Conservation (phyloP, 2,329 filamentous ascomycete species). For the Orbilia ellipsospora region DNA sequence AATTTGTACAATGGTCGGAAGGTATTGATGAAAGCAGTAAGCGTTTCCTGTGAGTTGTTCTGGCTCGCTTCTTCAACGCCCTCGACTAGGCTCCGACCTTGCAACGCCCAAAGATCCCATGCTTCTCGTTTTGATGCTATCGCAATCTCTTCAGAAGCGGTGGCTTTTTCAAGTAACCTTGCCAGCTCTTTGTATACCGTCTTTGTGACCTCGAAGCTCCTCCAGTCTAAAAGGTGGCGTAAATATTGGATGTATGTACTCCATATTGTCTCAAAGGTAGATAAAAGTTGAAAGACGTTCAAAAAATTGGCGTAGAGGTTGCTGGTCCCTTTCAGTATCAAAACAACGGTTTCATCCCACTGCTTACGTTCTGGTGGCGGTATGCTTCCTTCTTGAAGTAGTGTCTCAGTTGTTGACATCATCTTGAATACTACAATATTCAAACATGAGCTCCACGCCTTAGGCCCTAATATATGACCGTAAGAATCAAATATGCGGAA, state of each 20-base stretch:
- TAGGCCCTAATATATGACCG: constrained; percentile 79
- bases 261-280: constrained; percentile 79
- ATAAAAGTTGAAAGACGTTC: constrained; percentile 74
- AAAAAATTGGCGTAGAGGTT: constrained; percentile 81
- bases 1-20: constrained; percentile 82
- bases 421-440: constrained; percentile 83
- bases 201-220: constrained; percentile 76
- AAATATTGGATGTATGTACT: constrained; percentile 77
- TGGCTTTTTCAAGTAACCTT: constrained; percentile 69
- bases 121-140: constrained; percentile 69
- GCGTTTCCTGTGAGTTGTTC: constrained; percentile 74
- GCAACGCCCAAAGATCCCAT: constrained; percentile 75
- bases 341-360: constrained; percentile 79
- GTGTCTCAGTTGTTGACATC: constrained; percentile 60
- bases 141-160: constrained; percentile 63
- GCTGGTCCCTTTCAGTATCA: constrained; percentile 78
- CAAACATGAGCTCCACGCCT: constrained; percentile 85
- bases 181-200: constrained; percentile 76
- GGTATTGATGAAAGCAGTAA: constrained; percentile 83
- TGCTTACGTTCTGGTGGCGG: constrained; percentile 63
- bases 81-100: constrained; percentile 58
- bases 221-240: constrained; percentile 71
- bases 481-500: constrained; percentile 93
- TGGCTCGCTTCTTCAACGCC: constrained; percentile 62
- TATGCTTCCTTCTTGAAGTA: constrained; percentile 59